A percentile compares a stretch with the other conserved stretches of the same genome.
phyloP scores from a whole-genome alignment of 345 rosid genomes.

The Eucalyptus curtisii region DNA sequence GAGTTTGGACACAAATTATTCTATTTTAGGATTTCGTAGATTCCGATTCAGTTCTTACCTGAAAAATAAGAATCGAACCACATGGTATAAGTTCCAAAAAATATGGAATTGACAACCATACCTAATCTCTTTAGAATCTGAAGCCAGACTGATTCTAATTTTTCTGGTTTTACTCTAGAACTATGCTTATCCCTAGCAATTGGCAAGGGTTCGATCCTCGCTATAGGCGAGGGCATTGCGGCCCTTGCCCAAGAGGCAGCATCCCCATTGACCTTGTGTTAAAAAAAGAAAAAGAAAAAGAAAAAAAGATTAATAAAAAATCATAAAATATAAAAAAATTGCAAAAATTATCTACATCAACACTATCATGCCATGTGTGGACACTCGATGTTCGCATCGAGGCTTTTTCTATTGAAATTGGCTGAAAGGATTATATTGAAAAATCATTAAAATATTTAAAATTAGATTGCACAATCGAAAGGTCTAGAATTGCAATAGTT shows the following conservation, averaged over 20 bases:
- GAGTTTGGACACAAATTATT: too few species aligned
- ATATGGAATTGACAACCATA: neutral
- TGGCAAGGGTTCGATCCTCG: neutral
- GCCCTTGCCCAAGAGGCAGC: fast-evolving
- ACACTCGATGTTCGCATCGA: fast-evolving
- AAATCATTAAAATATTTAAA: neutral
- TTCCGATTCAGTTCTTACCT: too few species aligned
- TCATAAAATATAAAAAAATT: neutral
- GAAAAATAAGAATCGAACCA: too few species aligned
- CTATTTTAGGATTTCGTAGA: too few species aligned
- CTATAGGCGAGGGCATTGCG: fast-evolving
- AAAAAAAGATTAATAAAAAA: neutral
- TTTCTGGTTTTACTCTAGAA: too few species aligned
- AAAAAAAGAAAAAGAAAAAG: fast-evolving
- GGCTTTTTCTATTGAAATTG: neutral
- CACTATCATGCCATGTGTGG: fast-evolving
- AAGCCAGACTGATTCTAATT: fast-evolving
- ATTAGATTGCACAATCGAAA: neutral
- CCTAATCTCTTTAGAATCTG: fast-evolving
- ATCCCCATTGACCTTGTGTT: fast-evolving
- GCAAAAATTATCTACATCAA: neutral
- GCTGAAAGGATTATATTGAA: fast-evolving
- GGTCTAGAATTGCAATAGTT: fast-evolving
- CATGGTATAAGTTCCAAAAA: neutral
- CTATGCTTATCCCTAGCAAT: neutral